These are phyloP conservation scores for Diversispora eburnea DNA, from an alignment of 192 early-diverging fungal genomes.

Conservation along the genomic window DNA sequence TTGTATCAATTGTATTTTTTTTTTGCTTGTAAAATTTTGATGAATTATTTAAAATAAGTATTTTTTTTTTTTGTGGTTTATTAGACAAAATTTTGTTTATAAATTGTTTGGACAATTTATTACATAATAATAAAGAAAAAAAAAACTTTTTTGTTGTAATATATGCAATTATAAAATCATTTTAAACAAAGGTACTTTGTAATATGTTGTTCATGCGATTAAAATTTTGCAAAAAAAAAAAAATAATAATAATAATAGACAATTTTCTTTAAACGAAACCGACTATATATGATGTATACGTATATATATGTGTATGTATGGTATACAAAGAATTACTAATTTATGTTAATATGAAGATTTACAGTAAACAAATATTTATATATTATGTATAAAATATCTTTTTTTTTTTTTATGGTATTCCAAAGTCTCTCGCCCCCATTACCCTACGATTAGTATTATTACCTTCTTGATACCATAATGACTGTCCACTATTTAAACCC, in stretches of 20 bases:
- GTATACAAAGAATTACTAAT: neutral
- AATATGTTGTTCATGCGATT: no score
- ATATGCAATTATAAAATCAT: no score
- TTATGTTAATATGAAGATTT: neutral
- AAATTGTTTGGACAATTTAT: no score
- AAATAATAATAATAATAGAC: neutral
- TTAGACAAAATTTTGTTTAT: neutral
- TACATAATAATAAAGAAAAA: no score
- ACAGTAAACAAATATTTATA: conserved; percentile 6
- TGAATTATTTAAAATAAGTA: neutral
- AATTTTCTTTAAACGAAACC: neutral
- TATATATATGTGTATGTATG: conserved; percentile 8
- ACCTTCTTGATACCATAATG: conserved; percentile 24
- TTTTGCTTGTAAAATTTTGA: neutral
- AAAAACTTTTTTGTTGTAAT: no score
- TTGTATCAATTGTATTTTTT: neutral
- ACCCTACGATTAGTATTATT: conserved; percentile 16
- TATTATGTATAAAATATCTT: neutral
- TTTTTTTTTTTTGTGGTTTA: neutral
- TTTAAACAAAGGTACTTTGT: no score
- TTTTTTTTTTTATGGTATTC: conserved; percentile 16
- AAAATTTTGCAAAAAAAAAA: neutral
- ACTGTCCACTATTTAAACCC: conserved; percentile 10
- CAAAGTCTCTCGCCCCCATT: conserved; percentile 24
- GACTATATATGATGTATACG: neutral